A percentile compares a stretch with the other conserved stretches of the same genome.
These are phyloP conservation scores for Ceratobasidium papillatum DNA, from an alignment of 1,284 basidiomycete species.

Conservation along the genomic window DNA sequence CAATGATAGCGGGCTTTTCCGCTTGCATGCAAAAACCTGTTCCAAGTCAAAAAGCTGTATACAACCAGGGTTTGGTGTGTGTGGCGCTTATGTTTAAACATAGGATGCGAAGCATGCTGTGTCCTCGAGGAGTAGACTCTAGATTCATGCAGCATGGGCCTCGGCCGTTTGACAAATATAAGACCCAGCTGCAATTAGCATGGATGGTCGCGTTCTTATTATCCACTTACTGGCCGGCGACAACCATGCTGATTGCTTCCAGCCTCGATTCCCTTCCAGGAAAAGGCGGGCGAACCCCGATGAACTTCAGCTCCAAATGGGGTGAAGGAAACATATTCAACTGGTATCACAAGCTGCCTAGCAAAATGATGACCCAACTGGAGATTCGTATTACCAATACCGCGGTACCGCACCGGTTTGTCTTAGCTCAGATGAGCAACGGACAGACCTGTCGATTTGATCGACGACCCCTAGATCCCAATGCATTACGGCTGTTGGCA, in stretches of 20 bases:
- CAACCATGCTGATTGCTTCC: background rate
- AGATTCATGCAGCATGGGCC: too few species aligned
- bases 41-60: too few species aligned
- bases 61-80: too few species aligned
- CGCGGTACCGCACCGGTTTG: conserved; percentile 9
- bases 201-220: background rate
- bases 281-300: background rate
- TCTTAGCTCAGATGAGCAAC: background rate
- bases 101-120: too few species aligned
- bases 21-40: too few species aligned
- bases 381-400: background rate
- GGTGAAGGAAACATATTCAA: conserved; percentile 8
- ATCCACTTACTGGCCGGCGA: background rate
- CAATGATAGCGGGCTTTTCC: too few species aligned
- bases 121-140: too few species aligned
- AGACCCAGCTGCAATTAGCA: too few species aligned
- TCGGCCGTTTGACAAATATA: too few species aligned
- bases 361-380: conserved; percentile 1
- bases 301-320: background rate
- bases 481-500: background rate
- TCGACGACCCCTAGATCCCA: background rate
- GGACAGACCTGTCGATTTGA: conserved; percentile 13
- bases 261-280: background rate
- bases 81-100: too few species aligned
- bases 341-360: background rate